A percentile compares a stretch with the other conserved stretches of the same genome.
These are phyloP conservation scores for Castanea crenata DNA, from an alignment of 306 rosid genomes.

Conservation along the genomic window DNA sequence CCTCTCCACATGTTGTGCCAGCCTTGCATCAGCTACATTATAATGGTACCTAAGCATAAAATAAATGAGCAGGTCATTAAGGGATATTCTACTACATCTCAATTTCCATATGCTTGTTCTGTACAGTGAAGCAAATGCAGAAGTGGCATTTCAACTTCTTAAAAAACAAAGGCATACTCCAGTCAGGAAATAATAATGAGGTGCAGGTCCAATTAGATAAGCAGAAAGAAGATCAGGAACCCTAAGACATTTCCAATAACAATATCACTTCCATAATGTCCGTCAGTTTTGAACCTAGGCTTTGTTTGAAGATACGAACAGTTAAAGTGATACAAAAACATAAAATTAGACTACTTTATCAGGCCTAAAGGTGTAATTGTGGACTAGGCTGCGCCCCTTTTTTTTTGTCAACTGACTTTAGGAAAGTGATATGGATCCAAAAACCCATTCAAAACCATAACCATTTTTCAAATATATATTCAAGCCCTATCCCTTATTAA, in stretches of 20 bases:
- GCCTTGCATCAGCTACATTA: conserved; percentile 79
- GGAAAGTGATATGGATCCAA: neutral
- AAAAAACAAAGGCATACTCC: neutral
- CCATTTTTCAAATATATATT: neutral
- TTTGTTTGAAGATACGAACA: neutral
- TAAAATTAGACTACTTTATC: neutral
- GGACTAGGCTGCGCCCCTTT: too few relatives aligned
- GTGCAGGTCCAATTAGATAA: neutral
- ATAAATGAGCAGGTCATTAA: conserved; percentile 7
- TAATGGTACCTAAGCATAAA: conserved; percentile 70
- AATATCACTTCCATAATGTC: neutral
- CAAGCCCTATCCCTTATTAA: neutral
- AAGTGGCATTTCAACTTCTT: neutral
- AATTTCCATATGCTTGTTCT: neutral
- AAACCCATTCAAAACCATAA: neutral
- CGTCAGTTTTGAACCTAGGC: neutral
- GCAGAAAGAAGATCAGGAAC: neutral
- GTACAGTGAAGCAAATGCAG: conserved; percentile 11
- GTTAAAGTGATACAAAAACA: neutral
- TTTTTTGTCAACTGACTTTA: neutral
- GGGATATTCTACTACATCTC: conserved; percentile 10
- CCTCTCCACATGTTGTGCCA: conserved; percentile 88
- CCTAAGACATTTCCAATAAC: neutral
- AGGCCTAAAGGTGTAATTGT: too few relatives aligned
- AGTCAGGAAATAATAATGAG: neutral